These are phyloP conservation scores for Saraca asoca DNA, from an alignment of 331 rosid species.

Conservation along the genomic window DNA sequence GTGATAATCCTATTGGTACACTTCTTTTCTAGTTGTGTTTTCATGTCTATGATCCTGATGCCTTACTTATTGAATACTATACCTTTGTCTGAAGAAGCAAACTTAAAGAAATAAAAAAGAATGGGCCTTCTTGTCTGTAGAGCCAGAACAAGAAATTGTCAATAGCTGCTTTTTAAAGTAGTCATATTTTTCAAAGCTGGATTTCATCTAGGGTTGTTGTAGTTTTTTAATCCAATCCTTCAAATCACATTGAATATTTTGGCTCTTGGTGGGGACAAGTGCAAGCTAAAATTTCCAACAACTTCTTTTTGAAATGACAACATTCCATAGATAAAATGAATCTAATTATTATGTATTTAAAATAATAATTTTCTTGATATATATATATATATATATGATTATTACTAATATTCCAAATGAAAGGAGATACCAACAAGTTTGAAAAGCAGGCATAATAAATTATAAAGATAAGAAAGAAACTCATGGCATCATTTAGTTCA, in stretches of 20 bases:
- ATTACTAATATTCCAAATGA: constrained; percentile 30
- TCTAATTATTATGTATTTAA: constrained; percentile 37
- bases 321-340: constrained; percentile 38
- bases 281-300: constrained; percentile 49
- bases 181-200: constrained; percentile 44
- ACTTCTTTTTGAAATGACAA: constrained; percentile 39
- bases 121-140: constrained; percentile 76
- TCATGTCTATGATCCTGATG: constrained; percentile 64
- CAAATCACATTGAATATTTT: constrained; percentile 57
- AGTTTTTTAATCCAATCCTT: constrained; percentile 43
- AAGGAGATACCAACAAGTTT: constrained; percentile 33
- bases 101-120: constrained; percentile 65
- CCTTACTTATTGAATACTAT: constrained; percentile 84
- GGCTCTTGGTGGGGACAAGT: constrained; percentile 50
- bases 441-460: not conserved
- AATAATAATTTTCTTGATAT: constrained; percentile 32
- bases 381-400: constrained; percentile 41
- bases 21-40: constrained; percentile 43
- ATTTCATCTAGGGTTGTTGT: constrained; percentile 42
- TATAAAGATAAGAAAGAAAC: constrained; percentile 8
- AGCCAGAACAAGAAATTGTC: constrained; percentile 49
- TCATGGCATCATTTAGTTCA: not conserved
- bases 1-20: constrained; percentile 53
- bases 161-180: constrained; percentile 52
- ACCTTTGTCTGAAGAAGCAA: constrained; percentile 82